A percentile compares a stretch with the other conserved stretches of the same genome.
phyloP scores from a whole-genome alignment of 805 yeast species.

The Cyberlindnera americana region DNA sequence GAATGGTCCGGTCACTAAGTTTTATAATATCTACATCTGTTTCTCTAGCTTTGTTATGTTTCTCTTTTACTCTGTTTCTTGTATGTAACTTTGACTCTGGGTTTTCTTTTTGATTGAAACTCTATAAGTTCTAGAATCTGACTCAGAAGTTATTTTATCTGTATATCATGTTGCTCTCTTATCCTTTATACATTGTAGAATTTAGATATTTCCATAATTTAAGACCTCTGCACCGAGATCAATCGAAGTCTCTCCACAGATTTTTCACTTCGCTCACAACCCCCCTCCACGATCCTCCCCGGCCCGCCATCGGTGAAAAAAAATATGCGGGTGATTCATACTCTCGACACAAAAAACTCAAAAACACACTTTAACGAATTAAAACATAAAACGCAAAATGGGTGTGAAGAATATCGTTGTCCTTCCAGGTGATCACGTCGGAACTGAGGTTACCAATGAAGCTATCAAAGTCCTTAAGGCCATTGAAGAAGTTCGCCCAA shows the following conservation, averaged over 20 bases:
- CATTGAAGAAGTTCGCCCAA: slow-evolving; percentile 55
- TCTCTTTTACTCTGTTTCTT: no score
- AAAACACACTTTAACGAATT: not conserved
- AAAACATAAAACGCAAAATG: slow-evolving; percentile 6
- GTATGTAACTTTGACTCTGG: no score
- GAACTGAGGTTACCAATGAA: slow-evolving; percentile 83
- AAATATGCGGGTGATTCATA: slow-evolving; percentile 2
- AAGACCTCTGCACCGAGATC: no score
- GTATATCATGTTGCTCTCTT: no score
- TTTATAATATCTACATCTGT: no score
- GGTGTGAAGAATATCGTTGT: slow-evolving; percentile 68
- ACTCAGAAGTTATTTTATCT: no score
- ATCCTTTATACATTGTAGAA: not conserved
- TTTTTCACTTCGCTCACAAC: no score
- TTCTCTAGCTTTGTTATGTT: no score
- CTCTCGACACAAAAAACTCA: not conserved
- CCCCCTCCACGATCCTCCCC: not conserved
- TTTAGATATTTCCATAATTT: no score
- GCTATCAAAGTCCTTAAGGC: slow-evolving; percentile 89
- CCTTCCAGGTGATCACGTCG: slow-evolving; percentile 96
- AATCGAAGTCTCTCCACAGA: no score
- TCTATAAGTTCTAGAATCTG: no score
- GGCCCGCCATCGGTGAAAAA: not conserved
- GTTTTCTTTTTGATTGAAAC: no score
- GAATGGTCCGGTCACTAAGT: slow-evolving; percentile 94